phyloP scores from a whole-genome alignment of 177 flowering plant genomes.

The Vitis hybrid region DNA sequence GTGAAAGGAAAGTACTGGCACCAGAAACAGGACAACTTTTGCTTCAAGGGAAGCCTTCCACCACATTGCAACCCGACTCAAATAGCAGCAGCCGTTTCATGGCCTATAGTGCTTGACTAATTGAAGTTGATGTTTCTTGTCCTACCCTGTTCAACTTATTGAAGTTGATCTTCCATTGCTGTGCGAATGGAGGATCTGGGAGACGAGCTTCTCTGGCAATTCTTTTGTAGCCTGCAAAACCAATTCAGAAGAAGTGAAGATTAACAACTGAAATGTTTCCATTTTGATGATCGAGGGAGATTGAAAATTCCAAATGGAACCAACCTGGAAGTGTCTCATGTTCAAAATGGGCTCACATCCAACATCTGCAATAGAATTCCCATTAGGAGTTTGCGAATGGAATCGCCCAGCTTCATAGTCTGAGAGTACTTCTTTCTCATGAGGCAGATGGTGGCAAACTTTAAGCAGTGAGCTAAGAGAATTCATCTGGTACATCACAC shows the following conservation, averaged over 20 bases:
- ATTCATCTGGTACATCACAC: slow-evolving; percentile 68
- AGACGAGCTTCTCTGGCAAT: slow-evolving; percentile 74
- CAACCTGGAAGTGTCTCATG: slow-evolving; percentile 97
- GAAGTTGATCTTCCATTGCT: slow-evolving; percentile 25
- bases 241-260: background rate
- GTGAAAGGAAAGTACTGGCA: too few species aligned
- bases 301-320: background rate
- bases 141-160: background rate
- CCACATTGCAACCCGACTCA: too few species aligned
- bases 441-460: slow-evolving; percentile 73
- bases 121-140: too few species aligned
- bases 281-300: background rate
- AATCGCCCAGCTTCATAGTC: slow-evolving; percentile 73
- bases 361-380: slow-evolving; percentile 80
- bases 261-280: background rate
- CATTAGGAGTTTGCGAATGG: slow-evolving; percentile 53
- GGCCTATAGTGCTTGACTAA: background rate
- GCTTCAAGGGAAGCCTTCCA: too few species aligned
- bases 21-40: too few species aligned
- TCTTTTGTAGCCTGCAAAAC: slow-evolving; percentile 56
- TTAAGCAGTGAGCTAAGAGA: slow-evolving; percentile 73
- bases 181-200: slow-evolving; percentile 44
- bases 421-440: slow-evolving; percentile 34
- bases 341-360: slow-evolving; percentile 97
- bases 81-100: background rate